Conservation (phyloP, 2,329 filamentous ascomycete species). For the Alternaria burnsii region DNA sequence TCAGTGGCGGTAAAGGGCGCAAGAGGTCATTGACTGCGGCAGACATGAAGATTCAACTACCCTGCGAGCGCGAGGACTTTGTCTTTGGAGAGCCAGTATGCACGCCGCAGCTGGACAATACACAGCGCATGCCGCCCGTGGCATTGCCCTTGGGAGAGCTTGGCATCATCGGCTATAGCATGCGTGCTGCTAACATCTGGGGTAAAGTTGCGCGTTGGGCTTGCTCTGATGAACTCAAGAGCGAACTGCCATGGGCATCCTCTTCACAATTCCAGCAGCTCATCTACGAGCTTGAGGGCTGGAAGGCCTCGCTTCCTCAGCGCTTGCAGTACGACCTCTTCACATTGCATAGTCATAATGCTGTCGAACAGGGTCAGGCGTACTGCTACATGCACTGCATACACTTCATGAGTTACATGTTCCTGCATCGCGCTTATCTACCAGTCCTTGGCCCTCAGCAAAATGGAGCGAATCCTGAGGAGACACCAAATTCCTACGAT, state of each 20-base stretch:
- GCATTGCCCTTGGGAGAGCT: conserved; percentile 44
- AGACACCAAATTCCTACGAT: conserved; percentile 43
- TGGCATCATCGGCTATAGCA: conserved; percentile 51
- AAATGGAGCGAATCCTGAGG: conserved; percentile 36
- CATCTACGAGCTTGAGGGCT: conserved; percentile 45
- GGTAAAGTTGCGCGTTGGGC: conserved; percentile 54
- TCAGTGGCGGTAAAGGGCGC: conserved; percentile 53
- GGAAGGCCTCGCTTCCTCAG: conserved; percentile 47
- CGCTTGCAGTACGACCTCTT: conserved; percentile 51
- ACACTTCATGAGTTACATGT: conserved; percentile 55
- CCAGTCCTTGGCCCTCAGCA: conserved; percentile 49
- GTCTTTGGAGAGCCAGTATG: conserved; percentile 51
- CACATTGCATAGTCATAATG: conserved; percentile 52
- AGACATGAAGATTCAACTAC: conserved; percentile 52
- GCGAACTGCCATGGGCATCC: conserved; percentile 49
- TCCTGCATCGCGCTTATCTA: conserved; percentile 52
- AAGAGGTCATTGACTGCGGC: conserved; percentile 45
- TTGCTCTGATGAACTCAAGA: conserved; percentile 48
- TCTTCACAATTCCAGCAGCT: conserved; percentile 50
- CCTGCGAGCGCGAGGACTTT: conserved; percentile 52
- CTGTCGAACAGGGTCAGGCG: conserved; percentile 53
- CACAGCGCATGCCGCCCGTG: conserved; percentile 40
- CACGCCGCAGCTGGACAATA: conserved; percentile 46
- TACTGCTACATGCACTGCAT: conserved; percentile 55
- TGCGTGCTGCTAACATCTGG: conserved; percentile 53